phyloP scores from a whole-genome alignment of 2,329 filamentous ascomycete genomes.

The Colletotrichum gigasporum region DNA sequence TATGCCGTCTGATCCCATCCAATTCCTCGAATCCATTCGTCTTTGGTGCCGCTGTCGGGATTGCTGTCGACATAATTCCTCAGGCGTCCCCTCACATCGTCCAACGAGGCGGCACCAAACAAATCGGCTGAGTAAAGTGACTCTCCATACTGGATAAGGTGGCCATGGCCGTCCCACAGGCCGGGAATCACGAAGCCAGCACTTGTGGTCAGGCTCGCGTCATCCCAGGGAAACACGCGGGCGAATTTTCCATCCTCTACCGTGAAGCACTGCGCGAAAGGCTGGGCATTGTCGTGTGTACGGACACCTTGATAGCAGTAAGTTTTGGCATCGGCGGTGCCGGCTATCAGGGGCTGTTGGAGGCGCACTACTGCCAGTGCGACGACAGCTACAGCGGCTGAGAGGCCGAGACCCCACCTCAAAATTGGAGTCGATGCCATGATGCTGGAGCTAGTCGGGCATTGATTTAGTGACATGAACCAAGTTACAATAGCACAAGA shows the following conservation, averaged over 20 bases:
- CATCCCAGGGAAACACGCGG: conserved; percentile 52
- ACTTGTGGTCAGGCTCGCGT: conserved; percentile 37
- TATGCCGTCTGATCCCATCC: conserved; percentile 77
- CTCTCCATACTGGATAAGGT: conserved; percentile 73
- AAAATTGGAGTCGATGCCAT: conserved; percentile 20
- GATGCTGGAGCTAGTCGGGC: neutral
- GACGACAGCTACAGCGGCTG: conserved; percentile 38
- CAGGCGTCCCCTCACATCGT: conserved; percentile 63
- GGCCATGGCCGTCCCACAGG: conserved; percentile 77
- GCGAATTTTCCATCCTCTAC: conserved; percentile 62
- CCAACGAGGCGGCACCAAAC: conserved; percentile 65
- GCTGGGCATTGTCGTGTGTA: conserved; percentile 46
- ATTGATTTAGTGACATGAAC: neutral
- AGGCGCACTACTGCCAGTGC: conserved; percentile 41
- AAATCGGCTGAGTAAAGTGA: conserved; percentile 73
- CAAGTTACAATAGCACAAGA: neutral
- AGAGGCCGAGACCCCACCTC: conserved; percentile 38
- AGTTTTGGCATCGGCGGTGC: conserved; percentile 32
- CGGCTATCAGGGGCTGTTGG: conserved; percentile 30
- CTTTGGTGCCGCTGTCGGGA: conserved; percentile 59
- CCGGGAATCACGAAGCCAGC: conserved; percentile 70
- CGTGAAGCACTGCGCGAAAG: conserved; percentile 63
- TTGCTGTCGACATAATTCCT: conserved; percentile 59
- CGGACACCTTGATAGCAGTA: conserved; percentile 52
- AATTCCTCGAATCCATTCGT: conserved; percentile 72